Base-by-base conservation (phyloP, 2,329 filamentous ascomycete genomes). In the Corinectria fuckeliana region DNA sequence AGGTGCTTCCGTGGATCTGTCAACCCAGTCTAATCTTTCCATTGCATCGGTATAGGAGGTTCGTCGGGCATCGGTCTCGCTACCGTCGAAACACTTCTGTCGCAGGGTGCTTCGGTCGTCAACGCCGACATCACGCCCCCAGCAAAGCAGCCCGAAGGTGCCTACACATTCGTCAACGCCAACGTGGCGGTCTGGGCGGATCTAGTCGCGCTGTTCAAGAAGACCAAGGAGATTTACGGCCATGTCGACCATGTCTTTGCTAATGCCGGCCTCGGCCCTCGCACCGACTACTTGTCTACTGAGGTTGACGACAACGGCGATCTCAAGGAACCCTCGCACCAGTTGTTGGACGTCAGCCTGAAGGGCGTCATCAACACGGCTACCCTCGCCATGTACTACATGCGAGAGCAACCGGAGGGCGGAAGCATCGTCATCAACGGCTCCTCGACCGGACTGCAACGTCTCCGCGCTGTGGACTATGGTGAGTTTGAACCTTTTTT, bases 211-310 rank as follows among this genome's bases (percentile, higher is more conserved):
- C 75, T 88, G 10, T 88, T 88, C 75, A 81, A 81, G 54, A 71
- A 76, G 54, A 74, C 83, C 2, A 78, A 80, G 57, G 72, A 78
- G 10, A 87, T 91, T 51, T 85, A 91, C 62, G 91, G 93, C 69
- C 89, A 91, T 61, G 85, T 94, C 60, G 91, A 91, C 41, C 85
- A 91, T 71, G 91, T 91, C 6, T 92, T 93, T 69, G 87, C 90
- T 52, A 88, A 88, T 63, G 86, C 86, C 0, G 86, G 86, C 14
- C 74, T 87, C 26, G 75, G 74, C 0, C 79, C 80, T 8, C 75
- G 75, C 3, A 75, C 76, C 2, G 71, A 82, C 64, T 85, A 83
- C 61, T 62, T 85, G 2, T 74, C 75, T 4, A 74, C 77, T 2
- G 77, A 78, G n/a, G 71, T 81, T 9, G 81, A 86, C 49, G 78